These are phyloP conservation scores for Ophiocordyceps unilateralis DNA, from an alignment of 2,329 filamentous ascomycete genomes.

Conservation along the genomic window DNA sequence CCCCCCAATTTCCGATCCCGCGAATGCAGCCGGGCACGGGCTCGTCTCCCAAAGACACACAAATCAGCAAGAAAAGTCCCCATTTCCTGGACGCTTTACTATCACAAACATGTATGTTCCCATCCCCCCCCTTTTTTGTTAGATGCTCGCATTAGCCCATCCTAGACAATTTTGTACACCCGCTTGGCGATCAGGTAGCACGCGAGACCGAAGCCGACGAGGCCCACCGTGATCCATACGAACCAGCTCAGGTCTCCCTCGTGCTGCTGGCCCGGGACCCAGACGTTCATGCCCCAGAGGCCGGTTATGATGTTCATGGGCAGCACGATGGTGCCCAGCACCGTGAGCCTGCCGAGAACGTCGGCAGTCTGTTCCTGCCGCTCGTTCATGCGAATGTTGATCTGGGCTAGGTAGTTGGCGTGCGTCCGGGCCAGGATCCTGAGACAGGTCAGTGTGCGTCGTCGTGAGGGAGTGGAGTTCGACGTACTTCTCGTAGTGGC, in stretches of 20 bases:
- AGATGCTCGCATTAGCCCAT: neutral
- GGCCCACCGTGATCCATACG: constrained; percentile 52
- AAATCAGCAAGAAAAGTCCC: neutral
- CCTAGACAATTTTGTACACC: constrained; percentile 60
- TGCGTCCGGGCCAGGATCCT: constrained; percentile 78
- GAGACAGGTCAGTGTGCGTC: neutral
- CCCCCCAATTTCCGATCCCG: no score
- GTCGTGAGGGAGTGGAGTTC: neutral
- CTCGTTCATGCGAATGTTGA: constrained; percentile 98
- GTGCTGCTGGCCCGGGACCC: constrained; percentile 78
- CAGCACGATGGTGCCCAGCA: constrained; percentile 88
- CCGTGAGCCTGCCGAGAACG: constrained; percentile 84
- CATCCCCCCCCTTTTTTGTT: neutral
- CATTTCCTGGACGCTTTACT: neutral
- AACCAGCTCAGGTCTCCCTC: constrained; percentile 66
- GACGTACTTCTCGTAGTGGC: constrained; percentile 91
- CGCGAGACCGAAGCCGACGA: constrained; percentile 60
- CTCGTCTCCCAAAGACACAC: no score
- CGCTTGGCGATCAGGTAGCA: constrained; percentile 75
- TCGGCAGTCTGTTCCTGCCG: constrained; percentile 91
- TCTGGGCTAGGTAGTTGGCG: constrained; percentile 95
- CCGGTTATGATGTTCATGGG: constrained; percentile 99
- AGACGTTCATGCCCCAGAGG: constrained; percentile 97
- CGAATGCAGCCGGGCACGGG: no score
- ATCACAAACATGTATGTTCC: neutral